phyloP scores from a whole-genome alignment of 2,329 filamentous ascomycete species.

The Arachnomyces sp. region DNA sequence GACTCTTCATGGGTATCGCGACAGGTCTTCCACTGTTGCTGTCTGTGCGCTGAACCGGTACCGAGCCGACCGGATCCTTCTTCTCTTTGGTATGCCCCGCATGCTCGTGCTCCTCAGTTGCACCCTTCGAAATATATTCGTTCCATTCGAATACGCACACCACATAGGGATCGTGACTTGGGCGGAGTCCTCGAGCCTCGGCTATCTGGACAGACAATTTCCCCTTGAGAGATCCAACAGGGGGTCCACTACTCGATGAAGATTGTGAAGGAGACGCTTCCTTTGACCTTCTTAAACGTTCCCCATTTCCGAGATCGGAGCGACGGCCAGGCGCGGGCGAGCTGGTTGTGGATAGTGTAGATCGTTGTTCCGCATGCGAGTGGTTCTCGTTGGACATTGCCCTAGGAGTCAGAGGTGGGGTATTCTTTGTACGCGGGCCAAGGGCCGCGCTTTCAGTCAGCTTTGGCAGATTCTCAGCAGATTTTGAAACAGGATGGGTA shows the following conservation, averaged over 20 bases:
- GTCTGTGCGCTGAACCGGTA: conserved; percentile 59
- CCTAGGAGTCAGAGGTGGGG: conserved; percentile 80
- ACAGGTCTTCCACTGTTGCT: conserved; percentile 78
- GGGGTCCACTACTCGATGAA: conserved; percentile 40
- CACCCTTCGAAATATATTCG: conserved; percentile 86
- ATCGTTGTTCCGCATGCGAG: conserved; percentile 22
- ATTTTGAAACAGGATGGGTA: conserved; percentile 33
- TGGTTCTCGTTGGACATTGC: conserved; percentile 62
- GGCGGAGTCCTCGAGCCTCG: conserved; percentile 73
- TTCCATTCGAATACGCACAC: conserved; percentile 95
- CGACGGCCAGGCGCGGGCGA: conserved; percentile 17
- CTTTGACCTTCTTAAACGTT: conserved; percentile 29
- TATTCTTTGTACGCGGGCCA: conserved; percentile 67
- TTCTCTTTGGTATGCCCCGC: conserved; percentile 51
- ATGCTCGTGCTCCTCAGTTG: conserved; percentile 55
- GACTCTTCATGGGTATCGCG: conserved; percentile 93
- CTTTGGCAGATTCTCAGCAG: conserved; percentile 44
- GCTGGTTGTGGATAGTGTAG: conserved; percentile 9
- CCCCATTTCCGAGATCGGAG: conserved; percentile 16
- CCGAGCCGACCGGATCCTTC: conserved; percentile 44
- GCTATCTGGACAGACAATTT: conserved; percentile 84
- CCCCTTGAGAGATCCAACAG: conserved; percentile 67
- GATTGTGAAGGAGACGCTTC: conserved; percentile 25
- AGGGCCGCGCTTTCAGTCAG: conserved; percentile 72
- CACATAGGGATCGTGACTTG: conserved; percentile 83